Conservation (phyloP, 495 filamentous ascomycete genomes). For the Annulohypoxylon moriforme region DNA sequence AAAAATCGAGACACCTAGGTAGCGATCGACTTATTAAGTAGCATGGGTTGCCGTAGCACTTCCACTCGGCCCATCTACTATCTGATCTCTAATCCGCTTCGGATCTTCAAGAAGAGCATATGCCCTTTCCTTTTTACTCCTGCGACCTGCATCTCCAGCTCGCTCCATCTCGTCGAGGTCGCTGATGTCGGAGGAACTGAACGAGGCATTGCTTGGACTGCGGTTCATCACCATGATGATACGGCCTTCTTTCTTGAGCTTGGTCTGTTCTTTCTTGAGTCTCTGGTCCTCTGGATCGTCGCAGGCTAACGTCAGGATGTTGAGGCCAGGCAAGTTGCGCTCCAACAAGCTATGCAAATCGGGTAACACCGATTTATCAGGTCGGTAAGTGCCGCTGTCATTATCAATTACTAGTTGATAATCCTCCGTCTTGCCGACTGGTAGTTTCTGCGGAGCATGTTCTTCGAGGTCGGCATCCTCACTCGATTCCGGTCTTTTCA, state of each 20-base stretch:
- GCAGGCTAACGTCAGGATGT: constrained; percentile 75
- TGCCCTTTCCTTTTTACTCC: constrained; percentile 58
- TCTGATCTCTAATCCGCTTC: constrained; percentile 26
- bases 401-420: constrained; percentile 96
- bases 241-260: constrained; percentile 69
- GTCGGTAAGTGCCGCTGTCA: constrained; percentile 92
- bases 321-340: constrained; percentile 77
- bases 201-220: constrained; percentile 61
- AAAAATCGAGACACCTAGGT: background rate
- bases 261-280: constrained; percentile 60
- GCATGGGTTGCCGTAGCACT: constrained; percentile 24
- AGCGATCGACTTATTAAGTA: constrained; percentile 18
- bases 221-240: constrained; percentile 74
- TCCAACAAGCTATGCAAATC: constrained; percentile 75
- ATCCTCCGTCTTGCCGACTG: constrained; percentile 66
- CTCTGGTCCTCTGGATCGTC: constrained; percentile 72
- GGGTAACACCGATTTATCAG: constrained; percentile 78
- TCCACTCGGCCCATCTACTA: constrained; percentile 28
- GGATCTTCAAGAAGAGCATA: constrained; percentile 58
- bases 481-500: constrained; percentile 46
- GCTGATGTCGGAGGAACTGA: constrained; percentile 82
- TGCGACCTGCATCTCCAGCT: constrained; percentile 44
- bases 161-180: constrained; percentile 68
- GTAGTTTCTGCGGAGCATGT: constrained; percentile 50
- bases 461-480: constrained; percentile 36